Conservation (phyloP, 208 protist species). For the Phytomonas francai region DNA sequence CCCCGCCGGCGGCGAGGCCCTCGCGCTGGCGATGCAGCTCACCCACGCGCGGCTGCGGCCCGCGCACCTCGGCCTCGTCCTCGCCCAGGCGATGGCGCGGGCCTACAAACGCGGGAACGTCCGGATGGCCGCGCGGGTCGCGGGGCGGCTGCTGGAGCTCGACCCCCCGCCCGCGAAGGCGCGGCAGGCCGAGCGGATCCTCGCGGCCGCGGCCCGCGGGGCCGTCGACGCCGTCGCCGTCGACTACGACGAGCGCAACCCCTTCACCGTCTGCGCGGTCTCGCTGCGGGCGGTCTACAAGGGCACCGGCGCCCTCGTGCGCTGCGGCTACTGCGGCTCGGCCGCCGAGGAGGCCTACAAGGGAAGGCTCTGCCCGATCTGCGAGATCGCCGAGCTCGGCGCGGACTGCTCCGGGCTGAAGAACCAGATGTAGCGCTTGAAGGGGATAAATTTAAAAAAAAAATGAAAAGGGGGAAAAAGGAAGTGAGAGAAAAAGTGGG, state of each 20-base stretch:
- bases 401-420: constrained; percentile 50
- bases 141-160: constrained; percentile 90
- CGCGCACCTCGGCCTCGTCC: constrained; percentile 82
- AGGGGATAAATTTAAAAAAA: constrained; percentile 1
- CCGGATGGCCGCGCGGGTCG: constrained; percentile 84
- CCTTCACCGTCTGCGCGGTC: constrained; percentile 90
- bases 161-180: constrained; percentile 82
- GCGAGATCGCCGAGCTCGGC: constrained; percentile 60
- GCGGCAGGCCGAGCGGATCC: constrained; percentile 87
- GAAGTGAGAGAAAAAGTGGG: too few relatives aligned
- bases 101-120: constrained; percentile 92
- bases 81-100: constrained; percentile 92
- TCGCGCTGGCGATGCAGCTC: constrained; percentile 96
- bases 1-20: constrained; percentile 29
- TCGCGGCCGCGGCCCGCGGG: constrained; percentile 83
- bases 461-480: too few relatives aligned
- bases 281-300: constrained; percentile 77
- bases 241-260: constrained; percentile 96
- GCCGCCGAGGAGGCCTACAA: constrained; percentile 64
- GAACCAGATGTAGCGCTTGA: constrained; percentile 23
- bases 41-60: constrained; percentile 95
- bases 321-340: constrained; percentile 91
- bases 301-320: constrained; percentile 45
- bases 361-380: constrained; percentile 67
- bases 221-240: constrained; percentile 63